Evolutionary conservation across 768 basidiomycete genomes (phyloP), one percentile per base, ranked within the genome.

Genomic region (Rubroboletus pulcherrimus): DNA sequence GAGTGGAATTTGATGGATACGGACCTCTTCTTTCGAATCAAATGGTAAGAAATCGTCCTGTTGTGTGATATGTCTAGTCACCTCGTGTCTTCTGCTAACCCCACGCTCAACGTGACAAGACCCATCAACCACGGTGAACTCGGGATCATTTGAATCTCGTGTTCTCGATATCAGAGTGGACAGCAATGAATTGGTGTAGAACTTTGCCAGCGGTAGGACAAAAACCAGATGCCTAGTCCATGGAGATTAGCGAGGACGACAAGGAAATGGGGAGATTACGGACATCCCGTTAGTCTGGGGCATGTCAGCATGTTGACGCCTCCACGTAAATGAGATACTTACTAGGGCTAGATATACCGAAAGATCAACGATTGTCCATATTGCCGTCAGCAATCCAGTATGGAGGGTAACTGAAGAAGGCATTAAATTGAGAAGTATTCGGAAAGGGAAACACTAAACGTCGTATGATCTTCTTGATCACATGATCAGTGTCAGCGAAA

Each of bases 341-440:
- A 61, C 66, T 15, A 66, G 21, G 15, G 56, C 64, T 48, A 72
- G 10, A 50, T 67, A 74, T 47, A 66, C 34, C 5, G 67, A 59
- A 29, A 74, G 64, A 42, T 73, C 72, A 15, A 67, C 19, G 5
- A 69, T 58, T 12, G 76, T 71, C 63, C 68, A 72, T 19, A 77
- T 48, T 29, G 74, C 59, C n/a, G 76, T 77, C 12, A 77, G 35
- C 9, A 72, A 30, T 33, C 77, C 75, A 0, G 74, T 77, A 34
- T 77, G 75, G 11, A 77, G 57, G 5, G 75, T 75, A 35, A 75
- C 74, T 76, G 50, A n/a, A 24, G 26, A 21, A 34, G 41, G 5
- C 4, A 34, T 51, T 29, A 56, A 21, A 33, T 35, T 19, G 10
- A 15, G 35, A 55, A 30, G 24, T 5, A 8, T 31, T 38, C 34